A percentile compares a stretch with the other conserved stretches of the same genome.
phyloP scores from a whole-genome alignment of 2,329 filamentous ascomycete species.

The Cylindrodendrum hubeiense region DNA sequence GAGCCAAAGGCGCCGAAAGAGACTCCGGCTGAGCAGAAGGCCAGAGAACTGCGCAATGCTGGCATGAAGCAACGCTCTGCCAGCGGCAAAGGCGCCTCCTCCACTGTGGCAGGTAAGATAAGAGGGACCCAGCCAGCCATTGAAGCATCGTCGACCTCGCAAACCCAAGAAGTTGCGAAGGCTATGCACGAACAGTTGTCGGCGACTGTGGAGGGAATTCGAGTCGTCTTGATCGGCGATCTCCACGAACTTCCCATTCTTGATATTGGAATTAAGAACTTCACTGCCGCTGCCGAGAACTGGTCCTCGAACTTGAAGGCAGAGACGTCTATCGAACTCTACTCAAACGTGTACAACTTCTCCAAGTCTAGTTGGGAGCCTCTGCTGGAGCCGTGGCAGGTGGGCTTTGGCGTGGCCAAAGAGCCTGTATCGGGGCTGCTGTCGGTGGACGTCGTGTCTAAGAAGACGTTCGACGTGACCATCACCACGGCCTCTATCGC shows the following conservation, averaged over 20 bases:
- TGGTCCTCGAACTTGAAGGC: slow-evolving; percentile 92
- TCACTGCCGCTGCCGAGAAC: slow-evolving; percentile 85
- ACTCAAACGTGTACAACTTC: slow-evolving; percentile 98
- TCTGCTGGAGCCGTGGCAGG: slow-evolving; percentile 93
- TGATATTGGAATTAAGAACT: slow-evolving; percentile 92
- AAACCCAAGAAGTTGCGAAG: slow-evolving; percentile 26
- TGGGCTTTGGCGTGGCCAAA: slow-evolving; percentile 90
- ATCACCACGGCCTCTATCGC: slow-evolving; percentile 95
- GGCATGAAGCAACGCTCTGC: slow-evolving; percentile 68
- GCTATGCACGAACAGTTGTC: slow-evolving; percentile 78
- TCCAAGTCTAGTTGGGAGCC: slow-evolving; percentile 99
- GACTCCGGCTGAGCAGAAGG: slow-evolving; percentile 64
- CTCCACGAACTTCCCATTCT: slow-evolving; percentile 95
- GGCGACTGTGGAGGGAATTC: slow-evolving; percentile 87
- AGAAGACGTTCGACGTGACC: slow-evolving; percentile 91
- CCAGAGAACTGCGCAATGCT: slow-evolving; percentile 63
- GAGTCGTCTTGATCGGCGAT: slow-evolving; percentile 94
- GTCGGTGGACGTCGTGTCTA: slow-evolving; percentile 87
- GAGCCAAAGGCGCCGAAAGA: slow-evolving; percentile 60
- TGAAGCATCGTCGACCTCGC: slow-evolving; percentile 36
- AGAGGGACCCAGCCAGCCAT: slow-evolving; percentile 54
- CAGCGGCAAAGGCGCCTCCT: slow-evolving; percentile 68
- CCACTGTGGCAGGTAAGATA: slow-evolving; percentile 56
- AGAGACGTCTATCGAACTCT: slow-evolving; percentile 91
- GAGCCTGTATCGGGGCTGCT: slow-evolving; percentile 81